Evolutionary conservation across 108 stramenopile species (phyloP).

Genomic region (Nitzschia palea): DNA sequence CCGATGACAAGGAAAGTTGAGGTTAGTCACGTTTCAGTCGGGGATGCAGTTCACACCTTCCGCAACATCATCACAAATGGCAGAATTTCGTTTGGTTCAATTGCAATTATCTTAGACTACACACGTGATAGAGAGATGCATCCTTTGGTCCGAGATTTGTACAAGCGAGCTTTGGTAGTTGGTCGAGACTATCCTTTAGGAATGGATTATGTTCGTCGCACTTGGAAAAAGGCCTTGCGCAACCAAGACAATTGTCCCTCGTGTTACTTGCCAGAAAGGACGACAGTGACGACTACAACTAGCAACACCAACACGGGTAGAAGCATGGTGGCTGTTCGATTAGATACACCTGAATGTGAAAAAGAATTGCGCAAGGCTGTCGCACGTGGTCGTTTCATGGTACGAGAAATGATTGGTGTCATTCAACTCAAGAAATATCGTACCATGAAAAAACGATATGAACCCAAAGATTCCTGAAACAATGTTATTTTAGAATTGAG

Average conservation of each 20-base stretch:
- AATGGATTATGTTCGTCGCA: conserved; percentile 71
- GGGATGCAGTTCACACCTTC: too few relatives aligned
- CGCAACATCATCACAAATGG: too few relatives aligned
- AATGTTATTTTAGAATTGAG: too few relatives aligned
- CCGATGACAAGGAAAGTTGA: too few relatives aligned
- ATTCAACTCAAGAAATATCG: conserved; percentile 84
- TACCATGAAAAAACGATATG: conserved; percentile 55
- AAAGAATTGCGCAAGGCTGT: conserved; percentile 85
- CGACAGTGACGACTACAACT: background rate
- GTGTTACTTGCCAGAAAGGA: conserved; percentile 31
- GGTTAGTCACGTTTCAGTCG: too few relatives aligned
- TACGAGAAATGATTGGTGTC: conserved; percentile 76
- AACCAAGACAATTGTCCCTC: conserved; percentile 68
- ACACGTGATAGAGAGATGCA: too few relatives aligned
- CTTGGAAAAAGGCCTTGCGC: conserved; percentile 85
- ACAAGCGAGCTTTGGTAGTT: conserved; percentile 86
- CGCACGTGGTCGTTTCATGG: conserved; percentile 78
- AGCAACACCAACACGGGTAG: background rate
- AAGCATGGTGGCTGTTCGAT: background rate
- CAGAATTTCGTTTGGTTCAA: too few relatives aligned
- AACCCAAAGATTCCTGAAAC: too few relatives aligned
- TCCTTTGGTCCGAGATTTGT: conserved; percentile 88
- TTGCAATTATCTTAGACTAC: too few relatives aligned
- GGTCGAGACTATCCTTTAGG: conserved; percentile 90
- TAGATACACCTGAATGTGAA: conserved; percentile 53